phyloP scores from a whole-genome alignment of 139 green algal genomes.

The Zygnema circumcarinatum region DNA sequence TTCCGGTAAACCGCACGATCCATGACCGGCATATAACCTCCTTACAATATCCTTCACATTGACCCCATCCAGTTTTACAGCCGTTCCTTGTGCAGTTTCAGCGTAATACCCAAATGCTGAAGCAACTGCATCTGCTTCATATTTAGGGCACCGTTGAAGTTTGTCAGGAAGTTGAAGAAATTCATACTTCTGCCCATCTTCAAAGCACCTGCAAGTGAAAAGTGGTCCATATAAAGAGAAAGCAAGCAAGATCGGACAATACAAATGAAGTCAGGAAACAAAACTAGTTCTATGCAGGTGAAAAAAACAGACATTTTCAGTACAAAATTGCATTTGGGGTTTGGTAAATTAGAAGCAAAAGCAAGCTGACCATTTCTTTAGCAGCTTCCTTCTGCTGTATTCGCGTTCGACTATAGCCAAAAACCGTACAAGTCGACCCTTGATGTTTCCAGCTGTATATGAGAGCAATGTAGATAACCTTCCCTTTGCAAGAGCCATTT shows the following conservation, averaged over 20 bases:
- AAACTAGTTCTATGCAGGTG: neutral
- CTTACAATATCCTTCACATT: conserved; percentile 44
- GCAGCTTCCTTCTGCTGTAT: conserved; percentile 25
- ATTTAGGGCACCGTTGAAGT: conserved; percentile 30
- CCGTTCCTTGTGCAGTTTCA: neutral
- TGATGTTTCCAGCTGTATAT: conserved; percentile 25
- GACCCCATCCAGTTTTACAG: neutral
- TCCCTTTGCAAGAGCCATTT: neutral
- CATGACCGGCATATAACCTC: conserved; percentile 27
- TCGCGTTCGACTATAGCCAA: conserved; percentile 41
- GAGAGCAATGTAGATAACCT: conserved; percentile 4
- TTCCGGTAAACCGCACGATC: conserved; percentile 5
- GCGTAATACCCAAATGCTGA: conserved; percentile 7
- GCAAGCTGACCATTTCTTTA: conserved; percentile 25
- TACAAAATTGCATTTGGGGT: neutral
- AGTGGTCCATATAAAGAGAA: neutral
- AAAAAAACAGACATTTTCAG: neutral
- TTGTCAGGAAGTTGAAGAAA: neutral
- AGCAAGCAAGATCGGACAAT: neutral
- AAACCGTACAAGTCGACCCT: neutral
- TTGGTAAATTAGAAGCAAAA: neutral
- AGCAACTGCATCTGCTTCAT: conserved; percentile 19
- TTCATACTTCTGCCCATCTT: conserved; percentile 7
- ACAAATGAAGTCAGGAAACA: neutral
- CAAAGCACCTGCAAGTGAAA: conserved; percentile 10